Base-by-base conservation (phyloP, 164 flowering plant species). In the Cinnamomum chago region DNA sequence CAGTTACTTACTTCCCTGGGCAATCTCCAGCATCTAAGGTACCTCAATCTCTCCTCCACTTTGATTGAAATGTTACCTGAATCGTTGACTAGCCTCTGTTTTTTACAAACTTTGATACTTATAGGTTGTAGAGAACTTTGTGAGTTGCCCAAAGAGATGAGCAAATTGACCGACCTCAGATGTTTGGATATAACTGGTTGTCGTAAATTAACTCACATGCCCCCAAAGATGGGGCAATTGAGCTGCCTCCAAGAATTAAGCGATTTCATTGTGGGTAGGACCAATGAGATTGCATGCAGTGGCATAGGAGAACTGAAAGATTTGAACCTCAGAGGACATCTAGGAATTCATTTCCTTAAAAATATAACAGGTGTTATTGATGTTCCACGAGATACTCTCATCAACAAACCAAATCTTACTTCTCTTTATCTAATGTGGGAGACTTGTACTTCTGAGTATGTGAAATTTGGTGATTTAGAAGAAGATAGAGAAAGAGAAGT, bases 1-100 rank as follows among this genome's bases (percentile, higher is more conserved):
- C 11, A 40, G 11, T 25, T 79, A 67, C 55, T 67, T 0, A 18
- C 15, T 24, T 50, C 76, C 5, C 52, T 79, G 12, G 67, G 64
- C 64, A 69, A 69, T 23, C 55, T 79, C 71, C 28, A 67, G 2
- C 76, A 75, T 65, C 50, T 79, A 22, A 64, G 78, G 60, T 69
- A 62, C 25, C 76, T 79, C 1, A 65, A 76, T 2, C 73, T 75
- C 62, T 68, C 78, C 0, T 1, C 6, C 20, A 28, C 66, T 69
- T 23, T 23, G 10, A 35, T 74, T 24, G 24, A 24, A 50, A 7
- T 7, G 3, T 70, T 79, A 2, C 81, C 81, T 12, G 65, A 68
- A 14, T 72, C 79, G 0, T 52, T 76, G 1, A 23, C 35, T 15
- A 64, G 23, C 5, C 58, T 68, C 51, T 62, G 27, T 22, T 68